Conservation (phyloP, 2,329 filamentous ascomycete genomes). For the Triangularia setosa region DNA sequence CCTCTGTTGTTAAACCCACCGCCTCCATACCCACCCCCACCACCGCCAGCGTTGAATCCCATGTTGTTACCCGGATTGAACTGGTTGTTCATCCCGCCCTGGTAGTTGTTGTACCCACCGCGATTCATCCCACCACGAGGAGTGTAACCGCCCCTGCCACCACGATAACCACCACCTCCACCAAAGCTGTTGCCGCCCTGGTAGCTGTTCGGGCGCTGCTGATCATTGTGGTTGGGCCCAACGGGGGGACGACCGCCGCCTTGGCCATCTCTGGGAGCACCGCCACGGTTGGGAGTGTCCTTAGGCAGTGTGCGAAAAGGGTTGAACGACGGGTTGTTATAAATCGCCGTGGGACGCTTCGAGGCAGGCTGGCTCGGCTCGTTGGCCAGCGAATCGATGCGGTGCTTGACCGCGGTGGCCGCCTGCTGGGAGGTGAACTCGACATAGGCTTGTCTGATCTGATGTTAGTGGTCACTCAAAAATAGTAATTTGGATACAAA, state of each 20-base stretch:
- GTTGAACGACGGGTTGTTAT: conserved; percentile 73
- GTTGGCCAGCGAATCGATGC: conserved; percentile 62
- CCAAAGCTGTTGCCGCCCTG: conserved; percentile 29
- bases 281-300: conserved; percentile 67
- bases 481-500: neutral
- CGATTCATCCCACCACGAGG: conserved; percentile 46
- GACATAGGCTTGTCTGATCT: conserved; percentile 67
- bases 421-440: conserved; percentile 82
- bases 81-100: conserved; percentile 37
- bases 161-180: conserved; percentile 41
- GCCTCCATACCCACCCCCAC: conserved; percentile 43
- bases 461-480: conserved; percentile 12
- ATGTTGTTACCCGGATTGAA: conserved; percentile 37
- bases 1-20: conserved; percentile 47
- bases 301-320: conserved; percentile 90
- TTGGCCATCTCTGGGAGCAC: conserved; percentile 49
- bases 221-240: conserved; percentile 21
- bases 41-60: conserved; percentile 32
- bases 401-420: conserved; percentile 77
- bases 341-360: conserved; percentile 71
- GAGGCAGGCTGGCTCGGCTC: conserved; percentile 51
- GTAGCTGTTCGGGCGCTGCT: conserved; percentile 43
- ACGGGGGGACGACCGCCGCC: neutral
- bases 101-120: conserved; percentile 39
- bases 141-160: conserved; percentile 46